phyloP scores from a whole-genome alignment of 441 rosid genomes.

The California macrophylla region DNA sequence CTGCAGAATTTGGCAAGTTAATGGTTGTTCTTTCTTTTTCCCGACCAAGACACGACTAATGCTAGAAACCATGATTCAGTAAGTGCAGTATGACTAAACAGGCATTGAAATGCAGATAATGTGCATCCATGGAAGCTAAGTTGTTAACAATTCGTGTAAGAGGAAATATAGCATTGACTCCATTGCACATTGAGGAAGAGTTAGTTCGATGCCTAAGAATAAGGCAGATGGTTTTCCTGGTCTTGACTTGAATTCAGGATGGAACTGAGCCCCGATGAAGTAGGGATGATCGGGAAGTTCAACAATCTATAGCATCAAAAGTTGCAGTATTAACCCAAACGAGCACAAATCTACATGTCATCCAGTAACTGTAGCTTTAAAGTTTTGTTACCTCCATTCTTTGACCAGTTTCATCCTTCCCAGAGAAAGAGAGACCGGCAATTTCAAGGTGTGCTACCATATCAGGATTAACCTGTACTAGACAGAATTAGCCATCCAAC shows the following conservation, averaged over 20 bases:
- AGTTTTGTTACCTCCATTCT: slow-evolving; percentile 48
- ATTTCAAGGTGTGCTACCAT: slow-evolving; percentile 44
- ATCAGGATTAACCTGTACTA: slow-evolving; percentile 51
- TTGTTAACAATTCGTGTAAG: not conserved
- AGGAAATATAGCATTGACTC: not conserved
- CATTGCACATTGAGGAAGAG: not conserved
- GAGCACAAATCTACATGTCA: not conserved
- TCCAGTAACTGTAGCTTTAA: not conserved
- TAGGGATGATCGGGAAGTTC: slow-evolving; percentile 9
- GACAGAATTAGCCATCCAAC: not conserved
- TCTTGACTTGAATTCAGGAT: slow-evolving; percentile 16
- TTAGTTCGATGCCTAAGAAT: slow-evolving; percentile 1
- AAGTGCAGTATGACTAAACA: not conserved
- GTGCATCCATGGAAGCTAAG: too few species aligned
- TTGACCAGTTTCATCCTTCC: slow-evolving; percentile 50
- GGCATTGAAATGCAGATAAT: not conserved
- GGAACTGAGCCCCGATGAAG: slow-evolving; percentile 16
- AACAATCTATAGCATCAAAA: slow-evolving; percentile 10
- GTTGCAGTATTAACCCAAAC: slow-evolving; percentile 15
- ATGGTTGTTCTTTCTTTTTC: not conserved
- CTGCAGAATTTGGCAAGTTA: not conserved
- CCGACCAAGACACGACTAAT: not conserved
- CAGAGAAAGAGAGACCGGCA: slow-evolving; percentile 48
- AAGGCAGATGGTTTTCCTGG: slow-evolving; percentile 9
- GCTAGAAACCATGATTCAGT: too few species aligned